A percentile compares a stretch with the other conserved stretches of the same genome.
Conservation (phyloP, 352 stramenopile species). For the Phytophthora macrochlamydospora region DNA sequence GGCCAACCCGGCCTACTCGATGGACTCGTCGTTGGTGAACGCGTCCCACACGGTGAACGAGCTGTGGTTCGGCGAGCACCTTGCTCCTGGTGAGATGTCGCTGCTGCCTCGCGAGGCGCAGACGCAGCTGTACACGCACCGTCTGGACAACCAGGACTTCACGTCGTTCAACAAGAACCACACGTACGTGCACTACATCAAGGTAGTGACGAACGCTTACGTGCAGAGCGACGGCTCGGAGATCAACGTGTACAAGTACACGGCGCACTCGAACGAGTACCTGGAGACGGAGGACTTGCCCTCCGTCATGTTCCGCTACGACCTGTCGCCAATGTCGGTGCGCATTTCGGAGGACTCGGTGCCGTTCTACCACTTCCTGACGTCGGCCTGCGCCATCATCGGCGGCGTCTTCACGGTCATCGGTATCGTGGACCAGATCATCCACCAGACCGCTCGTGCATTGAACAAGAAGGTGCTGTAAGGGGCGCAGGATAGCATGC, state of each 20-base stretch:
- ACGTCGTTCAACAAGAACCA: slow-evolving; percentile 93
- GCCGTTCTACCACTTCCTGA: slow-evolving; percentile 96
- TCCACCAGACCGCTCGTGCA: slow-evolving; percentile 84
- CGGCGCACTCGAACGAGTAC: slow-evolving; percentile 89
- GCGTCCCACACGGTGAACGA: slow-evolving; percentile 96
- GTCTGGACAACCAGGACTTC: slow-evolving; percentile 93
- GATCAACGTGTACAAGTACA: slow-evolving; percentile 91
- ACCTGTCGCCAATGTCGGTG: slow-evolving; percentile 93
- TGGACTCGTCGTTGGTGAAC: slow-evolving; percentile 91
- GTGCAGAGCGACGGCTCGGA: slow-evolving; percentile 63
- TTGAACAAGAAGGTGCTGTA: slow-evolving; percentile 92
- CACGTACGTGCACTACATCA: slow-evolving; percentile 99
- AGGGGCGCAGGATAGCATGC: slow-evolving; percentile 9
- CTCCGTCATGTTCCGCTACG: slow-evolving; percentile 92
- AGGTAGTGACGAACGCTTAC: slow-evolving; percentile 95
- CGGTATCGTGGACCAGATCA: slow-evolving; percentile 92
- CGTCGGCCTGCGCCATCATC: slow-evolving; percentile 95
- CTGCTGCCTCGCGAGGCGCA: slow-evolving; percentile 90
- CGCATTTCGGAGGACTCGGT: slow-evolving; percentile 93
- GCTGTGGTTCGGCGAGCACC: slow-evolving; percentile 94
- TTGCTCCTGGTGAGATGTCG: slow-evolving; percentile 54
- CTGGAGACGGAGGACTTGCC: slow-evolving; percentile 84
- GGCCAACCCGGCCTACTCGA: slow-evolving; percentile 94
- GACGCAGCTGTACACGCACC: slow-evolving; percentile 92
- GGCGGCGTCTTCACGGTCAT: slow-evolving; percentile 96